Evolutionary conservation across 2,329 filamentous ascomycete species (phyloP), one percentile per base, ranked within the genome.

Genomic region (Diaporthe amygdali): DNA sequence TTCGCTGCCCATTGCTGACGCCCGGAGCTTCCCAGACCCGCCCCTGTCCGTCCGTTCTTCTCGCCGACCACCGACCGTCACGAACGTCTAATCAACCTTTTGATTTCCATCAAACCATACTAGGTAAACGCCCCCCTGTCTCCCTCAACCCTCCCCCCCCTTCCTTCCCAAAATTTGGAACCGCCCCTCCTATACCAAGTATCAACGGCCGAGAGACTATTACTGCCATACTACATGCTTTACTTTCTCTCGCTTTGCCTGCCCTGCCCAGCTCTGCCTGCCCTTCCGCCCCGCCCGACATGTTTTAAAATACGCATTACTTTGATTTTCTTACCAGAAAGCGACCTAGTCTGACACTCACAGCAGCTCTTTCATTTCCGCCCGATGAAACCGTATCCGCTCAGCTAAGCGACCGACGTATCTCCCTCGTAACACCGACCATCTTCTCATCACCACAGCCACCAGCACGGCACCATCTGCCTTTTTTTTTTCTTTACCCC

Each of bases 51-150:
- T 59, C 56, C 41, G 56, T 49, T 44, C 59, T 64, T 49, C 44
- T 49, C 59, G 59, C 44, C 59, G 59, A 49, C 27, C 3, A 61
- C 22, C 44, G 5, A 61, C 22, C 44, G 17, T 61, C 66, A 69
- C 59, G 59, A 64, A 64, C 59, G 59, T 64, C 59, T 64, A 49
- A 64, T 49, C 59, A 64, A 25, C 59, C 20, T 49, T 63, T 64
- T 22, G 30, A 30, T 63, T 44, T 52, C 46, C 32, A 37, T 34
- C 66, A 46, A 54, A 66, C 39, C 51, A 64, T 52, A 72, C 70
- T 72, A 69, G 66, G 70, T 72, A 72, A 51, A 54, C 47, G 27
- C 68, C 59, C 34, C 34, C 22, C 56, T n/a, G n/a, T n/a, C n/a
- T n/a, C 41, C 15, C 9, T 14, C 68, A 30, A 32, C 27, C 66